phyloP scores from a whole-genome alignment of 768 basidiomycete species.

The Phanerodontia chrysosporium region DNA sequence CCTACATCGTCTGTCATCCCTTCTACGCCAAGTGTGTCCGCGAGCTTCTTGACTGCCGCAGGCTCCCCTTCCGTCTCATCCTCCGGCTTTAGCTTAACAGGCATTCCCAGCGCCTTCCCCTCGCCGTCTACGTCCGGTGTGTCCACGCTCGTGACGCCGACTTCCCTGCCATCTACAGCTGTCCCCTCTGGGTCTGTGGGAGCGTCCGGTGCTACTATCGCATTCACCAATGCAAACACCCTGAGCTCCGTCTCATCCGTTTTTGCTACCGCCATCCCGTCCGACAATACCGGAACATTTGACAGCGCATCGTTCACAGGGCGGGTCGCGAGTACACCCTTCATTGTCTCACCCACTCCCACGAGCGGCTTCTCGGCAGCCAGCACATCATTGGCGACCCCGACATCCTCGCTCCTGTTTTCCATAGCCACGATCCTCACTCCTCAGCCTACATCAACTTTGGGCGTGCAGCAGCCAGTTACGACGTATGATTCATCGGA shows the following conservation, averaged over 20 bases:
- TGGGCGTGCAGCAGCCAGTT: not conserved
- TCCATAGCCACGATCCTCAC: not conserved
- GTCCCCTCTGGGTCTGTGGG: not conserved
- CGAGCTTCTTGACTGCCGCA: not conserved
- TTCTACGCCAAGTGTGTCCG: not conserved
- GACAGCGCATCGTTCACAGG: not conserved
- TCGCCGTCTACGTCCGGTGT: not conserved
- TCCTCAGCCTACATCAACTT: not conserved
- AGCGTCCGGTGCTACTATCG: not conserved
- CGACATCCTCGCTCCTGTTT: not conserved
- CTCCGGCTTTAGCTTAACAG: not conserved
- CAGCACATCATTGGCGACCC: not conserved
- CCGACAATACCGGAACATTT: not conserved
- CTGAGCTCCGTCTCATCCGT: not conserved
- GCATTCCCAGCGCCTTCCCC: not conserved
- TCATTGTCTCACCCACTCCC: not conserved
- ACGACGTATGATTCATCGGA: constrained; percentile 4
- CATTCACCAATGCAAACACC: not conserved
- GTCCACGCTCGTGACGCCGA: not conserved
- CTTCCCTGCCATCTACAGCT: not conserved
- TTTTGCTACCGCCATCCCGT: not conserved
- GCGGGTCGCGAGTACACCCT: not conserved
- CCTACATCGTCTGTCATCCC: not conserved
- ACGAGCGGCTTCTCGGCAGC: not conserved
- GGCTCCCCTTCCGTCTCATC: not conserved